phyloP scores from a whole-genome alignment of 2,329 filamentous ascomycete genomes.

The Colletotrichum scovillei region DNA sequence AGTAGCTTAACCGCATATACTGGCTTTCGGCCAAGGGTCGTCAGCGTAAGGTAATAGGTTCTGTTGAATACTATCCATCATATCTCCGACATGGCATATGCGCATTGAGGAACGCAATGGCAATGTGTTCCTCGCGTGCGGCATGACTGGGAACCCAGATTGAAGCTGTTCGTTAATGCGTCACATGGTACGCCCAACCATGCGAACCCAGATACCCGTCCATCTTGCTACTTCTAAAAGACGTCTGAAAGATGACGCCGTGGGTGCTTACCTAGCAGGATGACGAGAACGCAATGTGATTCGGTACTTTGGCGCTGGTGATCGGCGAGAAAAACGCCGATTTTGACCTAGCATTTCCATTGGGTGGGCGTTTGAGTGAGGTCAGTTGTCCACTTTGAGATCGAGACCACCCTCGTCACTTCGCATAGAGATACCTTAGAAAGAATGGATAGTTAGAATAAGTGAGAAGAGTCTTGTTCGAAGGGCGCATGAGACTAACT shows the following conservation, averaged over 20 bases:
- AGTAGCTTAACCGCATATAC: background rate
- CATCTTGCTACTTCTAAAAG: background rate
- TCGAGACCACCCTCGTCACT: background rate
- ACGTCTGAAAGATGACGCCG: background rate
- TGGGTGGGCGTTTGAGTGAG: conserved; percentile 26
- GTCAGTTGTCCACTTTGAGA: conserved; percentile 18
- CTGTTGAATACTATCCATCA: background rate
- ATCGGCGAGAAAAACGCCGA: conserved; percentile 25
- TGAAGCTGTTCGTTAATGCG: conserved; percentile 5
- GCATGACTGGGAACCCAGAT: background rate
- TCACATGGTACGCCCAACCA: background rate
- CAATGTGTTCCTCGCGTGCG: background rate
- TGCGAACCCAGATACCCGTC: background rate
- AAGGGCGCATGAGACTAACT: background rate
- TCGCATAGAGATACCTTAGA: background rate
- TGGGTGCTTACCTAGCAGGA: background rate
- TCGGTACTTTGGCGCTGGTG: conserved; percentile 14
- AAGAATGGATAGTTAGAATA: no score
- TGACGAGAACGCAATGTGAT: background rate
- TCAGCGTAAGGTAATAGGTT: background rate
- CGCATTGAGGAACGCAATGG: background rate
- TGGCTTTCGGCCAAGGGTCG: background rate
- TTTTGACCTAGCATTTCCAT: conserved; percentile 21
- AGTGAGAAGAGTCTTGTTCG: background rate
- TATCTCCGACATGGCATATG: background rate